phyloP scores from a whole-genome alignment of 352 stramenopile species.

The Pythium coloratum region DNA sequence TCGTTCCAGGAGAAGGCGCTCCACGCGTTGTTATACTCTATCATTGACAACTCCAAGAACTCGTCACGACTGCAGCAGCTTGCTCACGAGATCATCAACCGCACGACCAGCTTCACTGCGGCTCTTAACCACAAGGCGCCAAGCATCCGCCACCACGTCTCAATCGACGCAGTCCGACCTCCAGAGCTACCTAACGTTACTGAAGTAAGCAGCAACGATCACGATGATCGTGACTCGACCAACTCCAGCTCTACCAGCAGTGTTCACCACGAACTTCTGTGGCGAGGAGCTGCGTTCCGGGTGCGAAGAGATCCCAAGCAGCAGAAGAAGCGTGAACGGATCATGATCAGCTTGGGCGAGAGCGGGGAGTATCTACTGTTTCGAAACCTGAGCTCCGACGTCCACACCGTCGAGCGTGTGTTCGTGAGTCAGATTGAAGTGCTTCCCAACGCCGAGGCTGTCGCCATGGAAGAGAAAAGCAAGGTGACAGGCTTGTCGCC shows the following conservation, averaged over 20 bases:
- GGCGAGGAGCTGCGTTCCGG: constrained; percentile 15
- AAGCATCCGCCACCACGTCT: neutral
- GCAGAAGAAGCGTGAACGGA: constrained; percentile 29
- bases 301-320: constrained; percentile 30
- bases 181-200: neutral
- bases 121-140: neutral
- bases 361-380: constrained; percentile 47
- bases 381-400: constrained; percentile 29
- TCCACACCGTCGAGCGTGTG: constrained; percentile 35
- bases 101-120: neutral
- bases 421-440: constrained; percentile 48
- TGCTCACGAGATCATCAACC: constrained; percentile 16
- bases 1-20: constrained; percentile 16
- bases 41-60: constrained; percentile 15
- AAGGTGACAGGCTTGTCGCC: neutral
- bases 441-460: constrained; percentile 14
- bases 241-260: neutral
- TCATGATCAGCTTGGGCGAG: constrained; percentile 36
- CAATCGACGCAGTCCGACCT: neutral
- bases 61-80: constrained; percentile 15
- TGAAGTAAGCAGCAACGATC: neutral
- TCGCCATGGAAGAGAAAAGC: neutral
- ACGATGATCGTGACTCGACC: neutral
- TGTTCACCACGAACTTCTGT: constrained; percentile 11
- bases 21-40: neutral